phyloP scores from a whole-genome alignment of 2,329 filamentous ascomycete species.

The Scleromitrula shiraiana region DNA sequence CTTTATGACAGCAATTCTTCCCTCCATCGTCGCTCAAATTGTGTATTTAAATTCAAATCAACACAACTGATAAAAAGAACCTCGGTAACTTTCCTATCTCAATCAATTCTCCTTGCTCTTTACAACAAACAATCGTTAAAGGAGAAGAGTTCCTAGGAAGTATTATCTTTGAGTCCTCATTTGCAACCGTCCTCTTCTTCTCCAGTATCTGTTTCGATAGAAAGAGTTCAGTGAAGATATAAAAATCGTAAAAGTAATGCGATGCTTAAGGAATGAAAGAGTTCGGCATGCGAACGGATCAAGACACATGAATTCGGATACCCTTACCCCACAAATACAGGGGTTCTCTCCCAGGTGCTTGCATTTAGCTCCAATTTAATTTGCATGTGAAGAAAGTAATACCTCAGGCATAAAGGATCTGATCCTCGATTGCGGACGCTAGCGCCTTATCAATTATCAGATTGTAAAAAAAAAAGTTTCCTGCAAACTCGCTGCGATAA shows the following conservation, averaged over 20 bases:
- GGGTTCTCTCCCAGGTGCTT: neutral
- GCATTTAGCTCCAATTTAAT: conserved; percentile 4
- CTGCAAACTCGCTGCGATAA: conserved; percentile 10
- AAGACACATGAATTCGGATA: conserved; percentile 9
- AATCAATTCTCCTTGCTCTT: neutral
- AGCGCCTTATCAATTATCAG: conserved; percentile 17
- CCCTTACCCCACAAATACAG: conserved; percentile 14
- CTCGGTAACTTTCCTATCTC: conserved; percentile 20
- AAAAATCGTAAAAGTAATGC: too few species aligned
- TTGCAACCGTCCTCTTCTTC: neutral
- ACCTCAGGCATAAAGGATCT: neutral
- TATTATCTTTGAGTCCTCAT: neutral
- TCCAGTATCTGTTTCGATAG: too few species aligned
- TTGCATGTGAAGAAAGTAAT: conserved; percentile 17
- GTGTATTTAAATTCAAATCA: too few species aligned
- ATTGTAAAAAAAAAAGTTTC: conserved; percentile 10
- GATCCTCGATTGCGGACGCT: neutral
- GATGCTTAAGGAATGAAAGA: conserved; percentile 15
- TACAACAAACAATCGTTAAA: too few species aligned
- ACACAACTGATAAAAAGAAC: too few species aligned
- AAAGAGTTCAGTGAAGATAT: too few species aligned
- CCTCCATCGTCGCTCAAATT: conserved; percentile 22
- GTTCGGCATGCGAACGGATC: conserved; percentile 6
- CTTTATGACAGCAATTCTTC: conserved; percentile 21
- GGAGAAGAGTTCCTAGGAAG: too few species aligned